Conservation (phyloP, 768 basidiomycete genomes). For the Pholiota microspora region DNA sequence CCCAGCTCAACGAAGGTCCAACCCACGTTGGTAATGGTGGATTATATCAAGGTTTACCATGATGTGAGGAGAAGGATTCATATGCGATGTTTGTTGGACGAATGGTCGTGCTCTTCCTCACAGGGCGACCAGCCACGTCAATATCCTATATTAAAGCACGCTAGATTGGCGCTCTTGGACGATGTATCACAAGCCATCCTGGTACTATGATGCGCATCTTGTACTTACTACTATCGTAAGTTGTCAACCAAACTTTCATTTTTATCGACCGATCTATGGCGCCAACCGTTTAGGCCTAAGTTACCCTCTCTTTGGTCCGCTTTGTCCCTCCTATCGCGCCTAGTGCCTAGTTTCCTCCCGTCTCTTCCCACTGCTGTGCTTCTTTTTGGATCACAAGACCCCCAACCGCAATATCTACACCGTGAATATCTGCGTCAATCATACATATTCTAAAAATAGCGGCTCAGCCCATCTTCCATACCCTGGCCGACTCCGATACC, state of each 20-base stretch:
- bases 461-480: background rate
- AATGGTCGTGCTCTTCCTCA: slow-evolving; percentile 42
- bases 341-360: no score
- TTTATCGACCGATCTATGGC: no score
- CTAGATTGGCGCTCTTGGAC: slow-evolving; percentile 47
- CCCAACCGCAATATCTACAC: background rate
- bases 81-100: slow-evolving; percentile 49
- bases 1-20: background rate
- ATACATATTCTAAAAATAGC: slow-evolving; percentile 3
- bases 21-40: slow-evolving; percentile 26
- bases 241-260: no score
- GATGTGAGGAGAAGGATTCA: slow-evolving; percentile 46
- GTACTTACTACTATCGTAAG: background rate
- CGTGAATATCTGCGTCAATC: background rate
- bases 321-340: background rate
- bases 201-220: slow-evolving; percentile 28
- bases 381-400: slow-evolving; percentile 7
- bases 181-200: slow-evolving; percentile 45
- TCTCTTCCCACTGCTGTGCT: slow-evolving; percentile 7
- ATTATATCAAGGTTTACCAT: slow-evolving; percentile 62
- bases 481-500: background rate
- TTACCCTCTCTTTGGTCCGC: background rate
- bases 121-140: slow-evolving; percentile 2
- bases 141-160: slow-evolving; percentile 45
- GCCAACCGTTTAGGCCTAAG: no score